Evolutionary conservation across 176 grass and related monocot genomes (phyloP), one percentile per base, ranked within the genome.

Genomic region (Leersia perrieri): DNA sequence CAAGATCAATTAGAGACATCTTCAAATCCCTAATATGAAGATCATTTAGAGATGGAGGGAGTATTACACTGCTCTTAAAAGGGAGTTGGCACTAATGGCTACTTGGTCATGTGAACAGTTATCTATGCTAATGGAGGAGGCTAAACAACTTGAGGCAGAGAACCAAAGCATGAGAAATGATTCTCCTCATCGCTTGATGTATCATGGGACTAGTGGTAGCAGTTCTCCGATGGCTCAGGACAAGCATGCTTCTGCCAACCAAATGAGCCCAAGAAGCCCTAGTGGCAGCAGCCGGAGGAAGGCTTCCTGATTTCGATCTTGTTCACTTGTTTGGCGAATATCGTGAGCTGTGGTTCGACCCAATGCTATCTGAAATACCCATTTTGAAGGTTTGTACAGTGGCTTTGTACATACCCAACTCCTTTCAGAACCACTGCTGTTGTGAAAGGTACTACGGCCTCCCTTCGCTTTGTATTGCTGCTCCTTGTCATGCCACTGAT

Each of bases 91-190:
- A 6, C 77, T 94, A 78, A 91, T 38, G 18, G 26, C 1, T 14
- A 51, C 57, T 23, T 44, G 25, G 27, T 57, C 10, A 18, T 72
- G 10, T 45, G 35, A 79, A 81, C 69, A 94, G 92, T 75, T 94
- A 49, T 53, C 80, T 60, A 72, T 60, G 81, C 75, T 94, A 39
- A 32, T 82, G 82, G 87, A 94, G 45, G 92, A 94, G 70, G 81
- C 81, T 68, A 84, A 89, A 87, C 53, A 86, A 32, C 82, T 94
- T 3, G 89, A 94, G 31, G 57, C 58, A 2, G 92, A 89, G 82
- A 44, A 57, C 15, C 77, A 44, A 58, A 72, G 81, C n/a, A 73
- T 58, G 36, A 66, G 63, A 64, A 79, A 36, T 1, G 81, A 72
- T 55, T 85, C 87, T 63, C 78, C 89, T 80, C 89, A 77, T 16